Conservation (phyloP, 2,329 filamentous ascomycete genomes). For the Aspergillus aculeatus region DNA sequence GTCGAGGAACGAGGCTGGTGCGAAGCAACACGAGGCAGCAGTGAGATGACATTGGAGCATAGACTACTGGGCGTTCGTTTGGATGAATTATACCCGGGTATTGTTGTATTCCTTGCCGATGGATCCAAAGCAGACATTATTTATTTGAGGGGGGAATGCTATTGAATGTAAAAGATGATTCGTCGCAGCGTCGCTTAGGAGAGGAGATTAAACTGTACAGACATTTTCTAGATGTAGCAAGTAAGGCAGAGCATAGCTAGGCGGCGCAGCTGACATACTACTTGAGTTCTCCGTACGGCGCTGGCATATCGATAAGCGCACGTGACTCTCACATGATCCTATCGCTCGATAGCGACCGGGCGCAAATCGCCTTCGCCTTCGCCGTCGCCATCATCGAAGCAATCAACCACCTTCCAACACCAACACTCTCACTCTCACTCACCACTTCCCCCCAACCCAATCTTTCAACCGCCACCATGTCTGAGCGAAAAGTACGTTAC, state of each 20-base stretch:
- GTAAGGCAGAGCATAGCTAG: too few relatives aligned
- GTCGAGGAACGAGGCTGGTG: slow-evolving; percentile 19
- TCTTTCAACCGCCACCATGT: slow-evolving; percentile 57
- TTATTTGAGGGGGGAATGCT: background rate
- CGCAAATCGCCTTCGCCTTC: background rate
- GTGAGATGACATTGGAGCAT: slow-evolving; percentile 4
- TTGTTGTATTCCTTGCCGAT: background rate
- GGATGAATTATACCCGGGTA: slow-evolving; percentile 6
- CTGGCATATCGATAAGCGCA: background rate
- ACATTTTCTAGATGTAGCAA: too few relatives aligned
- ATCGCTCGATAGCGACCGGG: background rate
- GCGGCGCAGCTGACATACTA: too few relatives aligned
- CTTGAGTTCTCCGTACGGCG: background rate
- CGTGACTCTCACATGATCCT: background rate
- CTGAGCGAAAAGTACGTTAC: slow-evolving; percentile 55
- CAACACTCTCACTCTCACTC: background rate
- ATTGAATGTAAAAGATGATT: too few relatives aligned
- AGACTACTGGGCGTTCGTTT: slow-evolving; percentile 7
- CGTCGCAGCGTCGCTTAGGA: too few relatives aligned
- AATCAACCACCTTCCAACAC: background rate
- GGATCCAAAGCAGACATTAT: background rate
- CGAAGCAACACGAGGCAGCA: slow-evolving; percentile 14
- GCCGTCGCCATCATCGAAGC: too few relatives aligned
- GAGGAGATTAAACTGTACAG: too few relatives aligned
- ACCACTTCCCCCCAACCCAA: background rate